A percentile compares a stretch with the other conserved stretches of the same genome.
phyloP scores from a whole-genome alignment of 176 grass and related monocot genomes.

The Phoenix dactylifera region DNA sequence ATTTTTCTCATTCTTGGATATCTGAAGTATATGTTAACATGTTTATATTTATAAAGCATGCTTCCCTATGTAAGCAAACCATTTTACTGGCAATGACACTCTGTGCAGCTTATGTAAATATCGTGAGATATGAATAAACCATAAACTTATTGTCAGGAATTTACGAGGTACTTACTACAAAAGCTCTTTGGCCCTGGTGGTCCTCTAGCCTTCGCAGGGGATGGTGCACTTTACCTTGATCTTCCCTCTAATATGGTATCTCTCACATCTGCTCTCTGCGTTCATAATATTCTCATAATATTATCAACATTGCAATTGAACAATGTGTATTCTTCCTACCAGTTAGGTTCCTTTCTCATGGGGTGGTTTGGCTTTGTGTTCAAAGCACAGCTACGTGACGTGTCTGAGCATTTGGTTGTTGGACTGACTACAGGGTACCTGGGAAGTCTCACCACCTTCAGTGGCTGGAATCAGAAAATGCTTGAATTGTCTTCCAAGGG shows the following conservation, averaged over 20 bases:
- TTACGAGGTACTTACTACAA: conserved; percentile 83
- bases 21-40: no score
- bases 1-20: no score
- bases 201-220: conserved; percentile 53
- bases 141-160: conserved; percentile 36
- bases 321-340: conserved; percentile 17
- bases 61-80: no score
- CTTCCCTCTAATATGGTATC: conserved; percentile 90
- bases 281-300: not conserved
- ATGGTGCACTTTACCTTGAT: conserved; percentile 72
- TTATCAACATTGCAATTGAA: not conserved
- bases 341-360: conserved; percentile 92
- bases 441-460: conserved; percentile 93
- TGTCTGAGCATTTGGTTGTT: conserved; percentile 69
- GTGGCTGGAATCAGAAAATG: conserved; percentile 93
- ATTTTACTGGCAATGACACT: no score
- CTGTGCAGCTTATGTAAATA: no score
- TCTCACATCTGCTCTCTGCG: not conserved
- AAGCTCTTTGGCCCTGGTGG: conserved; percentile 65
- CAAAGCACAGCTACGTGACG: conserved; percentile 62
- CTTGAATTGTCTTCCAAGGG: conserved; percentile 71
- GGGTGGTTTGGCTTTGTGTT: conserved; percentile 94
- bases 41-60: no score
- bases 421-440: conserved; percentile 75
- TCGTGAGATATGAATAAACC: not conserved